Evolutionary conservation across 495 filamentous ascomycete genomes (phyloP).

Genomic region (Sordaria brevicollis): DNA sequence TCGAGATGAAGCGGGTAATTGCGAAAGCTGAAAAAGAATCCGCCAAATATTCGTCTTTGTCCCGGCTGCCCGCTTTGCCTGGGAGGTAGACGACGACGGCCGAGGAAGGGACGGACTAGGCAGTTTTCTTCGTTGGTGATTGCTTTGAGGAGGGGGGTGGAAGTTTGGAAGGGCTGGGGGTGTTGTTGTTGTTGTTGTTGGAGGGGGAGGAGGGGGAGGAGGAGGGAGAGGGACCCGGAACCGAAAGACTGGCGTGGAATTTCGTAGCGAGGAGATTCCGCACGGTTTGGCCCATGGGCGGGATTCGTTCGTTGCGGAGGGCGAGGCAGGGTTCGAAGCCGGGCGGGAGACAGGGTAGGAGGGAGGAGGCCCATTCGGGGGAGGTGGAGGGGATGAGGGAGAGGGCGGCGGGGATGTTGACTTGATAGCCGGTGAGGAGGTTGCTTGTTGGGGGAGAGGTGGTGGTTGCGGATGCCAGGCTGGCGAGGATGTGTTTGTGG

Average conservation of each 20-base stretch:
- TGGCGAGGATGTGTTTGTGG: conserved; percentile 7
- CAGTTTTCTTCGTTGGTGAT: conserved; percentile 26
- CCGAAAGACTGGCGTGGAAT: too few species aligned
- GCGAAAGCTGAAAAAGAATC: conserved; percentile 33
- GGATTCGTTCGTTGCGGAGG: conserved; percentile 31
- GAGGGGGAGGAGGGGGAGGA: background rate
- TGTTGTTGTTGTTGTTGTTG: background rate
- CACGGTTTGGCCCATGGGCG: conserved; percentile 16
- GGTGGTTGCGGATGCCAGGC: background rate
- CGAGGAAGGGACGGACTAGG: conserved; percentile 36
- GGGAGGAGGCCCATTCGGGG: background rate
- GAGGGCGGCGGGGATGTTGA: conserved; percentile 5
- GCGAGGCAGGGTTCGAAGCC: conserved; percentile 25
- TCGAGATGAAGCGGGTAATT: conserved; percentile 41
- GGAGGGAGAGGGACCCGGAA: too few species aligned
- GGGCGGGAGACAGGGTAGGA: conserved; percentile 8
- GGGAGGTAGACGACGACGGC: conserved; percentile 20
- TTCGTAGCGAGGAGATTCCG: conserved; percentile 14
- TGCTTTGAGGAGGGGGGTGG: background rate
- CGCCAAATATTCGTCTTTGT: too few species aligned
- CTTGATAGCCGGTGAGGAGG: background rate
- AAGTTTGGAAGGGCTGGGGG: background rate
- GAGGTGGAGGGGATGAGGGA: background rate
- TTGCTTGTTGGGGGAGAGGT: background rate
- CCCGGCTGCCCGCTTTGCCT: conserved; percentile 6